Conservation (phyloP, 148 eudicot genomes). For the Fallopia convolvulus region DNA sequence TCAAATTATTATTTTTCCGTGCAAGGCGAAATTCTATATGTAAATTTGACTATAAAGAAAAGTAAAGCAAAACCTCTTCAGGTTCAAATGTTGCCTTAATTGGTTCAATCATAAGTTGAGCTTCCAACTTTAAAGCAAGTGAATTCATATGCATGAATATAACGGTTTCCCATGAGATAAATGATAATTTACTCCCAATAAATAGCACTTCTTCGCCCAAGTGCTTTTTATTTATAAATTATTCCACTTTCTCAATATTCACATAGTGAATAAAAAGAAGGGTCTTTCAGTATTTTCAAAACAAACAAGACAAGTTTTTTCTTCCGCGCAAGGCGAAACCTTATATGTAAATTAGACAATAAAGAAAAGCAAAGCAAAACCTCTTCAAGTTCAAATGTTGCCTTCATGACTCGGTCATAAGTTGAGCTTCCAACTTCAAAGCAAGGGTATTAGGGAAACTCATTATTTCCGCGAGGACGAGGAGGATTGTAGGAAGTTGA, state of each 20-base stretch:
- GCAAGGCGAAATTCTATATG: too few relatives aligned
- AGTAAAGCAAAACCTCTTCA: too few relatives aligned
- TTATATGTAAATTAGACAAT: too few relatives aligned
- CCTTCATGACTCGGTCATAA: neutral
- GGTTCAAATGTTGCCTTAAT: neutral
- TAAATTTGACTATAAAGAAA: too few relatives aligned
- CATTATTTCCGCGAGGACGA: neutral
- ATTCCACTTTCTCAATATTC: neutral
- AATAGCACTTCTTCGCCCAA: neutral
- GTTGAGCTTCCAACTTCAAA: neutral
- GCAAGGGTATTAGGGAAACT: neutral
- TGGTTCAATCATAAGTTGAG: neutral
- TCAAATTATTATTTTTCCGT: too few relatives aligned
- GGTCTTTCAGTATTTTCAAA: neutral
- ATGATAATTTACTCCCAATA: neutral
- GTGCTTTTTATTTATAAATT: neutral
- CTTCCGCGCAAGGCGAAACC: too few relatives aligned
- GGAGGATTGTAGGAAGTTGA: neutral
- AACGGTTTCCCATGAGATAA: too few relatives aligned
- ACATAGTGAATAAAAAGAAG: neutral
- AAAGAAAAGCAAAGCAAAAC: too few relatives aligned
- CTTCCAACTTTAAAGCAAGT: neutral
- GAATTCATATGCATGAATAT: too few relatives aligned
- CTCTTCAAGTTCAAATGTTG: neutral
- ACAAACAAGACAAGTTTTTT: neutral